Base-by-base conservation (phyloP, 768 basidiomycete genomes). In the Boletus vermiculosoides region DNA sequence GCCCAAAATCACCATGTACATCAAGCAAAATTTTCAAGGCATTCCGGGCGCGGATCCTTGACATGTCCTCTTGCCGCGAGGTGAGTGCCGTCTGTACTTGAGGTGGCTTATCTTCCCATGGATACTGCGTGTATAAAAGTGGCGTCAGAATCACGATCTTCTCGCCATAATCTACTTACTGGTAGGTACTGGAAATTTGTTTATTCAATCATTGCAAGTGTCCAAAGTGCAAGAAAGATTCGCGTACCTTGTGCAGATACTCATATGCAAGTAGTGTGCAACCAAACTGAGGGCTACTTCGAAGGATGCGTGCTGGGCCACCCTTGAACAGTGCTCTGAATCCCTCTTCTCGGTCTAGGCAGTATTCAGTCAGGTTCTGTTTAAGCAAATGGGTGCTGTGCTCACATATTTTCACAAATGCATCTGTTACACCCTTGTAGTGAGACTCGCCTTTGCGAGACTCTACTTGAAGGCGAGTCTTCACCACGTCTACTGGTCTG, bases 391-490 rank as follows among this genome's bases (percentile, higher is more conserved):
- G n/a, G 30, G 33, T n/a, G 16, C 41, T 20, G 50, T 45, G 80
- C 87, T 69, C 70, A 88, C 92, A 89, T 57, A 99, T 98, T 73
- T 89, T 96, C 34, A 82, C 76, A 66, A 98, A 92, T 20, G 94
- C 95, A 73, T 99, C 95, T 16, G 77, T 71, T 39, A 97, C 72
- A 45, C 97, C 96, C 71, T 90, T 91, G 78, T 99, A 99, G 57
- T 86, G 77, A 6, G 94, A 90, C 69, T 98, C 85, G 12, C 97
- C 97, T 66, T 89, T 87, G 61, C 88, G 83, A 42, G 93, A 89
- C 71, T 98, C 97, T 12, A 92, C 88, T 71, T 98, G 96, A 62
- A 98, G 76, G 46, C 95, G 84, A 16, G 97, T 98, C 82, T 99
- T 98, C 68, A 98, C 91, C 59, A 98, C 97, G 74, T 99, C 96